Evolutionary conservation across 257 asterid genomes (phyloP).

Genomic region (Euphrasia confusa): DNA sequence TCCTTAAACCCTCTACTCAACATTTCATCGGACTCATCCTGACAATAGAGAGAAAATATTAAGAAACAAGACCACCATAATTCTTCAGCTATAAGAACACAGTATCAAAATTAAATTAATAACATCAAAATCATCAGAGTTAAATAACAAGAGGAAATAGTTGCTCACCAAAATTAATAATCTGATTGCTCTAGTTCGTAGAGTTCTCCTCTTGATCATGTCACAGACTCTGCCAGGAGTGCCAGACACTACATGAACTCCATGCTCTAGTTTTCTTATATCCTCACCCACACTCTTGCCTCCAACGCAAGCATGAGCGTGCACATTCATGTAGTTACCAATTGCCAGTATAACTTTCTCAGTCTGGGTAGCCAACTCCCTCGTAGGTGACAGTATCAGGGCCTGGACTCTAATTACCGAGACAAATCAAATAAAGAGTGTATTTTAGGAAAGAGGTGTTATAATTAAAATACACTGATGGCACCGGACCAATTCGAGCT

Average conservation of each 20-base stretch:
- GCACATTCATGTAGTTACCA: slow-evolving; percentile 77
- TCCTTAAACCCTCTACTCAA: slow-evolving; percentile 97
- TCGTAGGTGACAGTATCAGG: slow-evolving; percentile 87
- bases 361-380: slow-evolving; percentile 96
- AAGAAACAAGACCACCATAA: slow-evolving; percentile 1
- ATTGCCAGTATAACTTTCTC: slow-evolving; percentile 86
- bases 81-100: not conserved
- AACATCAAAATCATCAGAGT: slow-evolving; percentile 17
- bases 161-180: slow-evolving; percentile 66
- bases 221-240: slow-evolving; percentile 99
- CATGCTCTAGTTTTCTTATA: slow-evolving; percentile 87
- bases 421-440: not conserved
- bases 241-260: slow-evolving; percentile 97
- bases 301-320: slow-evolving; percentile 96
- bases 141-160: slow-evolving; percentile 12
- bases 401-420: slow-evolving; percentile 70
- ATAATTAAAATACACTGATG: no score
- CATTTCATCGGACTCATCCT: slow-evolving; percentile 99
- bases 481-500: no score
- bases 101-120: not conserved
- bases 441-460: not conserved
- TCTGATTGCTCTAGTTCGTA: slow-evolving; percentile 81
- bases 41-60: slow-evolving; percentile 4
- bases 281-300: slow-evolving; percentile 98
- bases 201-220: slow-evolving; percentile 95